Base-by-base conservation (phyloP, 164 flowering plant species). In the Tetracentron sinense region DNA sequence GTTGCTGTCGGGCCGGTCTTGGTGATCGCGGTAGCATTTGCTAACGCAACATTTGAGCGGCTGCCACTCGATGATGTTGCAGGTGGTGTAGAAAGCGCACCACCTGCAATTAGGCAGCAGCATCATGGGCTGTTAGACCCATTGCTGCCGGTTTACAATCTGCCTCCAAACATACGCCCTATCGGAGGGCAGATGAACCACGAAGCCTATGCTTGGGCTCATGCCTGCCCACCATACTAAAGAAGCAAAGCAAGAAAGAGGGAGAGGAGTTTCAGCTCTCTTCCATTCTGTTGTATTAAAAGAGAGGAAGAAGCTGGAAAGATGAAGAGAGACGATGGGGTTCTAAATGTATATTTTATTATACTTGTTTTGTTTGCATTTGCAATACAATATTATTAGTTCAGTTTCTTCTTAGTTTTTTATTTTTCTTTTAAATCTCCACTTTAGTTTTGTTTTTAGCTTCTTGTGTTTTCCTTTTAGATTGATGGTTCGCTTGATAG, bases 1-100 rank as follows among this genome's bases (percentile, higher is more conserved):
- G 71, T 81, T 0, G 96, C 96, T 0, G 87, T 87, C 0, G 90
- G 90, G 11, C 90, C 92, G 0, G 87, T 89, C 19, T 85, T 89
- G 82, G 78, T 89, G 33, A 77, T 89, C 3, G 87, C 92, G 0
- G 92, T 90, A 4, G 87, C 96, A 4, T 89, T 89, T 53, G 75
- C 86, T 0, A 89, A 81, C 54, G 92, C 92, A 0, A 83, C 85
- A 2, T 89, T 83, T 31, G 92, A 87, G 69, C 72, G 87, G 60
- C 62, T 89, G 61, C 92, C 92, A 2, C 54, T 87, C 0, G 92
- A 89, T 8, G 92, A 88, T 0, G 83, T 69, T 0, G 72, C 66
- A 0, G 52, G 72, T 1, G 60, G 54, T 0, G 29, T 30, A 11
- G 65, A 58, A 7, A 44, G 30, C 28, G 62, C 78, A 6, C 77